Base-by-base conservation (phyloP, 108 stramenopile genomes). In the Conticribra guillardii region DNA sequence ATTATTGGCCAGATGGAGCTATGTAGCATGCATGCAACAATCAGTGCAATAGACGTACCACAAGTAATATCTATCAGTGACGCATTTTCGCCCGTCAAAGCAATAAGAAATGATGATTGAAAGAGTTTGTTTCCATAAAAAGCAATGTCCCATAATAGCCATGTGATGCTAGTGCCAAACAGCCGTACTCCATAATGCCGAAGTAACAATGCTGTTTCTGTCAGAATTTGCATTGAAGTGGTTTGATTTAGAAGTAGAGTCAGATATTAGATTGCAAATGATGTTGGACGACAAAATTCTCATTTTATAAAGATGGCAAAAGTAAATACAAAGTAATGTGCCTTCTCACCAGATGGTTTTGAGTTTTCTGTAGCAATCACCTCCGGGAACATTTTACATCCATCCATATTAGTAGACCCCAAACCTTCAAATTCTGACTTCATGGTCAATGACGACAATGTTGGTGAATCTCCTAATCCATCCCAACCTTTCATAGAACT, bases 101-200 rank as follows among this genome's bases (percentile, higher is more conserved):
- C 87, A 54, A 87, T 26, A 15, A 92, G 54, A 56, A 92, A 86
- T 2, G 75, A 63, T 0, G 74, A 70, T 61, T 92, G 90, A 59
- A 92, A 92, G 0, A 92, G 69, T 53, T 92, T 92, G 62, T 92
- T 92, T 7, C 90, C 90, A 64, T 92, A 92, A 74, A 87, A 92
- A 30, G 88, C 84, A 45, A 92, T 66, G 58, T 92, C 90, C 90
- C 90, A 92, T 1, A 89, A 52, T 7, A 89, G 33, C 90, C 90
- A 92, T 11, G 86, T 52, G 7, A 73, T 26, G 22, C 82, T 76
- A 1, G 87, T 82, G 9, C 90, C 90, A 58, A 92, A 80, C 30
- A 92, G 56, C 46, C 90, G 55, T 19, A 79, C 61, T 30, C 90
- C 90, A 56, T 85, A 92, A 47, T 89, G 61, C 15, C 67, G 72